Evolutionary conservation across 352 stramenopile species (phyloP).

Genomic region (Globisporangium paddicum): DNA sequence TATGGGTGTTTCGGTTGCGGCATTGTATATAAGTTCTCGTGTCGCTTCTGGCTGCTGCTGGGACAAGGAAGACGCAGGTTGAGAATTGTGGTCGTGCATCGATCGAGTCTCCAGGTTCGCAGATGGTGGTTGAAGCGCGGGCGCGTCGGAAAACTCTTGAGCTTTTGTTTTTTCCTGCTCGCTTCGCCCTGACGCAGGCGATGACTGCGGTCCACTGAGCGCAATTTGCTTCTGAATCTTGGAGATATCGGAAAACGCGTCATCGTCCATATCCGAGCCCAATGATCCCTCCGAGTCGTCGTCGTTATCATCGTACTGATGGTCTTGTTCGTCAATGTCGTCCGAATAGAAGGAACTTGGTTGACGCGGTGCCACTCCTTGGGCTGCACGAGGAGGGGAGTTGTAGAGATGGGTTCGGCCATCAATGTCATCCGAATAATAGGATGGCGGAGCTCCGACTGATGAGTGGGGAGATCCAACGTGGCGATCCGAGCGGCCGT

Average conservation of each 20-base stretch:
- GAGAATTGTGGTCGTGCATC: slow-evolving; percentile 28
- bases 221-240: slow-evolving; percentile 9
- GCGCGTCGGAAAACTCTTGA: slow-evolving; percentile 38
- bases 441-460: not conserved
- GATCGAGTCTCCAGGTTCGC: slow-evolving; percentile 28
- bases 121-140: slow-evolving; percentile 39
- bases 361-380: not conserved
- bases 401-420: slow-evolving; percentile 1
- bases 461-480: not conserved
- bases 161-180: slow-evolving; percentile 52
- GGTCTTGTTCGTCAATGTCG: not conserved
- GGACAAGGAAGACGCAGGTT: slow-evolving; percentile 16
- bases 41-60: not conserved
- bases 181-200: slow-evolving; percentile 6
- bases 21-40: not conserved
- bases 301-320: not conserved
- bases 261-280: slow-evolving; percentile 27
- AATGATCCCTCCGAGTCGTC: slow-evolving; percentile 38
- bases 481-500: not conserved
- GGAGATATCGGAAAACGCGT: slow-evolving; percentile 11
- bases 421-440: not conserved
- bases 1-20: not conserved
- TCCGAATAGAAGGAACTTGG: not conserved
- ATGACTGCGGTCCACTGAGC: slow-evolving; percentile 9
- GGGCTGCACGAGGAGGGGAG: not conserved